Percentiles rank a stretch among this genome's conserved stretches.
Evolutionary conservation across 768 basidiomycete genomes (phyloP).

Genomic region (Suillus placidus): DNA sequence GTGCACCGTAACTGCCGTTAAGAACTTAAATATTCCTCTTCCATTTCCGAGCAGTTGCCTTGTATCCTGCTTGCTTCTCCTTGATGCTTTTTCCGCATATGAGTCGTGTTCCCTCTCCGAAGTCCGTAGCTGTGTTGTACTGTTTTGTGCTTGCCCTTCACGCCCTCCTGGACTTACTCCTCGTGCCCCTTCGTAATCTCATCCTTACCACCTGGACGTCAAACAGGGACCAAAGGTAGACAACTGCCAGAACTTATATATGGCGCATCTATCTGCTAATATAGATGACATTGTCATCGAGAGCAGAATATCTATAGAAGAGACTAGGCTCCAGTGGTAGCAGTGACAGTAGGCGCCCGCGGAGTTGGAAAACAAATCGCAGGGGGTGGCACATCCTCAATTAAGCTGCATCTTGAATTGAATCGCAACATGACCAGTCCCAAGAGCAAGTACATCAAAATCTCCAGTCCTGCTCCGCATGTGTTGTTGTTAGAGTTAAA

Average conservation of each 20-base stretch:
- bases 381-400: neutral
- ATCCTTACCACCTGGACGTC: neutral
- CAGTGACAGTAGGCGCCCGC: neutral
- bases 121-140: no score
- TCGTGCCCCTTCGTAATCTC: neutral
- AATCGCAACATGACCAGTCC: conserved; percentile 1
- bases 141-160: no score
- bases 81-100: no score
- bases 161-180: no score
- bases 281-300: no score
- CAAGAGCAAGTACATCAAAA: conserved; percentile 29
- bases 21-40: neutral
- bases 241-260: neutral
- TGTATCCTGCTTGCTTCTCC: neutral
- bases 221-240: neutral
- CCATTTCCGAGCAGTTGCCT: neutral
- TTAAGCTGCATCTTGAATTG: neutral
- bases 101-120: neutral
- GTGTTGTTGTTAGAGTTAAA: conserved; percentile 45
- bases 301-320: no score
- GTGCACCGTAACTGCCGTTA: neutral
- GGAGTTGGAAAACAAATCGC: neutral
- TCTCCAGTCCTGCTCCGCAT: conserved; percentile 37
- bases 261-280: neutral
- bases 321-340: no score